Percentiles rank a stretch among this genome's conserved stretches.
These are phyloP conservation scores for Blepharisma japonicum DNA, from an alignment of 73 alveolate species.

Conservation along the genomic window DNA sequence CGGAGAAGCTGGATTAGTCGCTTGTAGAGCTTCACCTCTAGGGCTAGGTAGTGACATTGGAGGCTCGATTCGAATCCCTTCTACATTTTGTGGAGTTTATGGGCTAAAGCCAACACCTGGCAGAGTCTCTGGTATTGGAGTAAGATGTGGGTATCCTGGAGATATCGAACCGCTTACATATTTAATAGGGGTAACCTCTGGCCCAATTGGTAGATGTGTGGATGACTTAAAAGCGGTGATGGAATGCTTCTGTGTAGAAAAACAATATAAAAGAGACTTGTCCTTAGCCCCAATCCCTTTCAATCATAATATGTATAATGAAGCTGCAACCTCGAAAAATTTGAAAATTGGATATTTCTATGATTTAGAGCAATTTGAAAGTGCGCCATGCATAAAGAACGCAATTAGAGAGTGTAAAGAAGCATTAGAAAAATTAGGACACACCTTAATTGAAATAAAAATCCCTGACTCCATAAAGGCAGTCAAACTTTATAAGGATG, in stretches of 20 bases:
- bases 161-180: background rate
- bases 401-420: constrained; percentile 49
- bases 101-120: constrained; percentile 66
- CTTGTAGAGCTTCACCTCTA: constrained; percentile 52
- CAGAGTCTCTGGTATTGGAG: constrained; percentile 29
- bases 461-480: background rate
- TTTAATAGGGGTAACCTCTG: constrained; percentile 13
- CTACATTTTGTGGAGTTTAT: constrained; percentile 61
- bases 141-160: background rate
- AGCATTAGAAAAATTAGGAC: constrained; percentile 39
- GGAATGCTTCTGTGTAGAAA: background rate
- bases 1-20: constrained; percentile 74
- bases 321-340: constrained; percentile 26
- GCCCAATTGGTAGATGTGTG: constrained; percentile 42
- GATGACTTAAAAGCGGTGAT: constrained; percentile 33
- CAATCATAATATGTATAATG: constrained; percentile 26
- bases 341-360: constrained; percentile 70
- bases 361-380: constrained; percentile 18
- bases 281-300: constrained; percentile 34
- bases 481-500: background rate
- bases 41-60: constrained; percentile 73
- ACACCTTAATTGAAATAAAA: constrained; percentile 40
- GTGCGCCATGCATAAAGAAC: constrained; percentile 37
- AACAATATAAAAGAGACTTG: background rate
- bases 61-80: constrained; percentile 70